Conservation (phyloP, 2,329 filamentous ascomycete species). For the Colletotrichum lentis region DNA sequence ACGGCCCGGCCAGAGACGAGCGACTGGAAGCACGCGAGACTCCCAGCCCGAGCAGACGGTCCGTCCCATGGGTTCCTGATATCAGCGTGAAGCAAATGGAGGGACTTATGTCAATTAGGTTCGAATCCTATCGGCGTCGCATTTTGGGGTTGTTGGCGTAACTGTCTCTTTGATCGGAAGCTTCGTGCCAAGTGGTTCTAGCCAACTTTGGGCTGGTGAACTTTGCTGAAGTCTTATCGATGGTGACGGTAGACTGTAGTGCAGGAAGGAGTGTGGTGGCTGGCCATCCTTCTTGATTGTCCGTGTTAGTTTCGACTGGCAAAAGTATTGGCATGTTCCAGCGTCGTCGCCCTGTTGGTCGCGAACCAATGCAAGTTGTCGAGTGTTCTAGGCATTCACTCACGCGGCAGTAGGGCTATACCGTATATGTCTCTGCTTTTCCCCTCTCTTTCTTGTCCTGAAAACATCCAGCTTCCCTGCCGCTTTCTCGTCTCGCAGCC, state of each 20-base stretch:
- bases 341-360: neutral
- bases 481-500: no score
- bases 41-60: neutral
- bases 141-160: no score
- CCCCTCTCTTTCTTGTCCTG: no score
- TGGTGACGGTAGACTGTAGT: no score
- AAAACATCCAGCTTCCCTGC: no score
- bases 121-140: no score
- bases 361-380: no score
- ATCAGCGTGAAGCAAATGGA: no score
- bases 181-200: constrained; percentile 8
- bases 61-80: neutral
- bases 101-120: no score
- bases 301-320: constrained; percentile 19
- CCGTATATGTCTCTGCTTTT: neutral
- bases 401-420: neutral
- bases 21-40: neutral
- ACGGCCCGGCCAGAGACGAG: constrained; percentile 20
- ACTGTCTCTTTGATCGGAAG: no score
- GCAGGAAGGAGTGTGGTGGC: no score
- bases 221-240: neutral
- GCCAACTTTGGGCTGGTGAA: neutral
- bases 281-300: constrained; percentile 16
- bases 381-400: neutral
- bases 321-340: constrained; percentile 1